These are phyloP conservation scores for Erythrobasidium yunnanense DNA, from an alignment of 768 basidiomycete species.

Conservation along the genomic window DNA sequence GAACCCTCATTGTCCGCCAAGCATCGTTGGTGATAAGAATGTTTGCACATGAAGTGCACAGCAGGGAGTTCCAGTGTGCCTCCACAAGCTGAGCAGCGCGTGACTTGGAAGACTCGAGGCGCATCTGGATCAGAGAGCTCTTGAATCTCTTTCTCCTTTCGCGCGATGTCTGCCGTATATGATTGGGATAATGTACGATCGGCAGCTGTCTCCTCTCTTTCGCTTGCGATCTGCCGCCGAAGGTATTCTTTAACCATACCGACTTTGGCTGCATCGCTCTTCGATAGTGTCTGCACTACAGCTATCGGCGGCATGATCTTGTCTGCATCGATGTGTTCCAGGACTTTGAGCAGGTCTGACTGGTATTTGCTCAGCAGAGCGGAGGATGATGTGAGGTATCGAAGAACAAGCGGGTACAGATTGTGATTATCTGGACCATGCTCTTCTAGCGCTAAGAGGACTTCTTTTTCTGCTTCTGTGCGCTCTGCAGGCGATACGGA, in stretches of 20 bases:
- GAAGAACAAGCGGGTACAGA: slow-evolving; percentile 74
- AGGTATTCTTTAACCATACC: slow-evolving; percentile 88
- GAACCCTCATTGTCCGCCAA: slow-evolving; percentile 30
- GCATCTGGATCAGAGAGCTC: slow-evolving; percentile 66
- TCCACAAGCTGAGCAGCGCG: slow-evolving; percentile 77
- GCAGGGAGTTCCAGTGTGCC: slow-evolving; percentile 84
- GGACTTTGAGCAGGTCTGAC: slow-evolving; percentile 57
- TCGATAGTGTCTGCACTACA: slow-evolving; percentile 73
- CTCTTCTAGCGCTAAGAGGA: slow-evolving; percentile 59
- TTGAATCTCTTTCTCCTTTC: slow-evolving; percentile 68
- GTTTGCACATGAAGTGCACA: slow-evolving; percentile 96
- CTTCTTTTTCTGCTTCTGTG: slow-evolving; percentile 44
- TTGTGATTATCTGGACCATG: slow-evolving; percentile 60
- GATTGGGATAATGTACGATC: slow-evolving; percentile 78
- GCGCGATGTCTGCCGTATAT: slow-evolving; percentile 70
- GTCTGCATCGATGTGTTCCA: slow-evolving; percentile 69
- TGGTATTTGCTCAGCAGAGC: slow-evolving; percentile 62
- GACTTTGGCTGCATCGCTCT: slow-evolving; percentile 81
- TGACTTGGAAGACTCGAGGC: slow-evolving; percentile 85
- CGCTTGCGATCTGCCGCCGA: slow-evolving; percentile 61
- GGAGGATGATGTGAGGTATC: slow-evolving; percentile 75
- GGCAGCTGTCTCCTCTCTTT: slow-evolving; percentile 68
- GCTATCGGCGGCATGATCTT: slow-evolving; percentile 78
- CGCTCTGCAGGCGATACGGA: slow-evolving; percentile 25
- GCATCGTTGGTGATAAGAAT: slow-evolving; percentile 89